phyloP scores from a whole-genome alignment of 768 basidiomycete species.

The Pholiota microspora region DNA sequence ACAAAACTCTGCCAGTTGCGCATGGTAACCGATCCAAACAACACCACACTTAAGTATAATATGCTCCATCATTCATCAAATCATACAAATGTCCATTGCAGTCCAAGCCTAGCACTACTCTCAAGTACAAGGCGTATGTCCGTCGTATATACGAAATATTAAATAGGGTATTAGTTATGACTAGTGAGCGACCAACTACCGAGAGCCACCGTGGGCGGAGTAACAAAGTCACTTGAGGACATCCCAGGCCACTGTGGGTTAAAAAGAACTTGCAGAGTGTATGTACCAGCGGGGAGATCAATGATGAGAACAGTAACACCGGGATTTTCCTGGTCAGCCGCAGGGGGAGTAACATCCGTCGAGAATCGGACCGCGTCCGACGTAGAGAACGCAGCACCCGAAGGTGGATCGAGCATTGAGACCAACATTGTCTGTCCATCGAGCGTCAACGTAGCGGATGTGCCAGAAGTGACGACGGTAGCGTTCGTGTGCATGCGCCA shows the following conservation, averaged over 20 bases:
- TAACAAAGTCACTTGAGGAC: slow-evolving; percentile 54
- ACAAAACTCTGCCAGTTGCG: slow-evolving; percentile 2
- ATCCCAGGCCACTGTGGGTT: slow-evolving; percentile 90
- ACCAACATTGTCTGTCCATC: slow-evolving; percentile 67
- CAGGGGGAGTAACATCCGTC: slow-evolving; percentile 61
- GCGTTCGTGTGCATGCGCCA: slow-evolving; percentile 99
- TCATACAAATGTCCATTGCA: neutral
- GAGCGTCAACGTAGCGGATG: slow-evolving; percentile 72
- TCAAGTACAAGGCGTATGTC: slow-evolving; percentile 8
- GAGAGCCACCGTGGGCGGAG: slow-evolving; percentile 69
- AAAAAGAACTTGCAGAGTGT: slow-evolving; percentile 83
- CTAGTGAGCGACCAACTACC: slow-evolving; percentile 77
- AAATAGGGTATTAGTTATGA: slow-evolving; percentile 49
- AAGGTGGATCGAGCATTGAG: slow-evolving; percentile 61
- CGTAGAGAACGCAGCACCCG: slow-evolving; percentile 65
- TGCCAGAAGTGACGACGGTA: slow-evolving; percentile 55
- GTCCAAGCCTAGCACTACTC: slow-evolving; percentile 1
- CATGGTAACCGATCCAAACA: slow-evolving; percentile 23
- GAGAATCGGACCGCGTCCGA: slow-evolving; percentile 51
- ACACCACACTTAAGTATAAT: slow-evolving; percentile 11
- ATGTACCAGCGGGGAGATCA: slow-evolving; percentile 63
- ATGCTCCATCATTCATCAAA: slow-evolving; percentile 14
- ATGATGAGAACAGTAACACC: slow-evolving; percentile 81
- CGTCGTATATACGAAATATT: slow-evolving; percentile 16
- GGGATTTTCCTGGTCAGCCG: slow-evolving; percentile 69